These are phyloP conservation scores for Mesembryanthemum crystallinum DNA, from an alignment of 148 eudicot species.

Conservation along the genomic window DNA sequence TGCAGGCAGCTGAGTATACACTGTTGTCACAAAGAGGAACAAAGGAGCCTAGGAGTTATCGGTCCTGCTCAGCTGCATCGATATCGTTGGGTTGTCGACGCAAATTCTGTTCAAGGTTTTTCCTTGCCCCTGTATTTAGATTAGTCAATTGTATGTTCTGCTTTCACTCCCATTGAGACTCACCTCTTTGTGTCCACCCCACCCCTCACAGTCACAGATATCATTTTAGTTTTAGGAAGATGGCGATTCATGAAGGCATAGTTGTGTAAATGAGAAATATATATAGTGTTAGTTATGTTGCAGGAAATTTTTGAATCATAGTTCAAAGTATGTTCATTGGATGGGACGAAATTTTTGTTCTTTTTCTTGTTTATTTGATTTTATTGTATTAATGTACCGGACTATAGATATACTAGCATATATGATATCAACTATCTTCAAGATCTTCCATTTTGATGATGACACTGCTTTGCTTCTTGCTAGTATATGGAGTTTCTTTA, in stretches of 20 bases:
- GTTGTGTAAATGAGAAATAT: constrained; percentile 17
- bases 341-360: not conserved
- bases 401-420: too few relatives aligned
- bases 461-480: too few relatives aligned
- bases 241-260: constrained; percentile 9
- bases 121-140: not conserved
- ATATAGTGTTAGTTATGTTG: not conserved
- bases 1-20: too few relatives aligned
- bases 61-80: not conserved
- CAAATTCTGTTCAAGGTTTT: not conserved
- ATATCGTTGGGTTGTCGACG: not conserved
- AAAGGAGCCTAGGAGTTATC: not conserved
- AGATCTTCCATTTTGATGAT: too few relatives aligned
- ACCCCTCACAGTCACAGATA: not conserved
- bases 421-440: too few relatives aligned
- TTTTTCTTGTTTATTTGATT: not conserved
- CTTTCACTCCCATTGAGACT: not conserved
- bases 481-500: too few relatives aligned
- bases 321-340: constrained; percentile 14
- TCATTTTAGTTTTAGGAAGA: not conserved
- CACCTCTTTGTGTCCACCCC: not conserved
- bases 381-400: not conserved
- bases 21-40: too few relatives aligned
- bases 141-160: not conserved
- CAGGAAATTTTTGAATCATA: constrained; percentile 19